Percentiles rank a stretch among this genome's conserved stretches.
Evolutionary conservation across 345 rosid species (phyloP).

Genomic region (Moringa oleifera): DNA sequence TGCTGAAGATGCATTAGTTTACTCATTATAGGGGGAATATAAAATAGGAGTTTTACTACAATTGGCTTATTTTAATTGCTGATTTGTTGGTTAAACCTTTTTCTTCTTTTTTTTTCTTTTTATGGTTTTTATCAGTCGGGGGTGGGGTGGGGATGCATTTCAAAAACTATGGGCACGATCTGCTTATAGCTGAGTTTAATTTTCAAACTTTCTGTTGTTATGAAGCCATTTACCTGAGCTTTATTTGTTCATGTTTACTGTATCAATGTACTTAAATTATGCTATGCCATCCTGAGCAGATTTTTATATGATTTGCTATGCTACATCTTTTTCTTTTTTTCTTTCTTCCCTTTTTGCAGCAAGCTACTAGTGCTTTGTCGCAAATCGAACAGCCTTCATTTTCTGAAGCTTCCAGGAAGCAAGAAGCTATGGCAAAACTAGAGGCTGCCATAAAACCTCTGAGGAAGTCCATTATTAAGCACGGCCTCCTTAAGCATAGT

Average conservation of each 20-base stretch:
- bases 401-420: slow-evolving; percentile 29
- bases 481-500: slow-evolving; percentile 44
- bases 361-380: slow-evolving; percentile 52
- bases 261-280: not conserved
- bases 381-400: slow-evolving; percentile 61
- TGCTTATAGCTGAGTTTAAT: too few species aligned
- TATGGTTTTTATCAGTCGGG: too few species aligned
- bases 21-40: too few species aligned
- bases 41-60: too few species aligned
- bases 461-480: slow-evolving; percentile 53
- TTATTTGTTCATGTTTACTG: not conserved
- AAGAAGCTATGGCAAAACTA: slow-evolving; percentile 25
- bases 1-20: too few species aligned
- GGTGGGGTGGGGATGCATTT: too few species aligned
- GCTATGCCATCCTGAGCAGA: not conserved
- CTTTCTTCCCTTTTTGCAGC: too few species aligned
- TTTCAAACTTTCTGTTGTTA: too few species aligned
- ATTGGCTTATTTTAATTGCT: too few species aligned
- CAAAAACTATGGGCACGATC: too few species aligned
- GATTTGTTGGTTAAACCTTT: too few species aligned
- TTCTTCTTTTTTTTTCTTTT: too few species aligned
- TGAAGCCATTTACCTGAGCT: not conserved
- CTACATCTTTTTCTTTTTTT: not conserved
- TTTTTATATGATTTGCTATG: not conserved
- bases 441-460: slow-evolving; percentile 46